Evolutionary conservation across 371 early-diverging fungal species (phyloP).

Genomic region (Lichtheimia corymbifera): DNA sequence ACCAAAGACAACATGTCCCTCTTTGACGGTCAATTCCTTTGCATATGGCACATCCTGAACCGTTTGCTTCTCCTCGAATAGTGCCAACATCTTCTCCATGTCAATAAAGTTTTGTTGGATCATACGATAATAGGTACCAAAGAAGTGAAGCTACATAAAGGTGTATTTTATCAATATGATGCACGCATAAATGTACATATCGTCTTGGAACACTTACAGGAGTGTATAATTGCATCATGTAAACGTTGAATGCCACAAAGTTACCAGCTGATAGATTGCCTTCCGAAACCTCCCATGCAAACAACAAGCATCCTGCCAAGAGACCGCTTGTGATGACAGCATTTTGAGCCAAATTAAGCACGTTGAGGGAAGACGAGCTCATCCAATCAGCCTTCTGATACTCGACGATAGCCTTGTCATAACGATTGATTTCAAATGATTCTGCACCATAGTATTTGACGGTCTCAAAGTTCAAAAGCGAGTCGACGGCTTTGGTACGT

Average conservation of each 20-base stretch:
- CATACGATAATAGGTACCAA: conserved; percentile 58
- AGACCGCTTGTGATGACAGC: conserved; percentile 83
- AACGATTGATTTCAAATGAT: conserved; percentile 78
- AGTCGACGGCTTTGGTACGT: conserved; percentile 84
- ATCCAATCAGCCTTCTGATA: conserved; percentile 85
- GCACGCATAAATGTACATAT: too few relatives aligned
- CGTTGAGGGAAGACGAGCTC: conserved; percentile 66
- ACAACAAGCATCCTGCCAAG: conserved; percentile 73
- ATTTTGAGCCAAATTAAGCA: conserved; percentile 87
- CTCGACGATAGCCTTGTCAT: conserved; percentile 69
- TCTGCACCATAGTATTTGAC: conserved; percentile 89
- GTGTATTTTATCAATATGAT: not conserved
- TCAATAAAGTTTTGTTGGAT: conserved; percentile 87
- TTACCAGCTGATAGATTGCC: conserved; percentile 79
- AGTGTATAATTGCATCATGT: conserved; percentile 78
- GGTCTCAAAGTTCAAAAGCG: conserved; percentile 94
- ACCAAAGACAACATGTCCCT: conserved; percentile 72
- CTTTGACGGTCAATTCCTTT: conserved; percentile 44
- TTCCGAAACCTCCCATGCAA: conserved; percentile 75
- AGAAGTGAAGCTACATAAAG: conserved; percentile 29
- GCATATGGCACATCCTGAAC: conserved; percentile 64
- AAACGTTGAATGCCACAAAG: conserved; percentile 86
- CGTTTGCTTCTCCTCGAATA: conserved; percentile 75
- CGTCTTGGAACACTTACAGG: conserved; percentile 45
- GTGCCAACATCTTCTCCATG: conserved; percentile 91